Conservation (phyloP, 208 protist genomes). For the Crithidia brevicula region DNA sequence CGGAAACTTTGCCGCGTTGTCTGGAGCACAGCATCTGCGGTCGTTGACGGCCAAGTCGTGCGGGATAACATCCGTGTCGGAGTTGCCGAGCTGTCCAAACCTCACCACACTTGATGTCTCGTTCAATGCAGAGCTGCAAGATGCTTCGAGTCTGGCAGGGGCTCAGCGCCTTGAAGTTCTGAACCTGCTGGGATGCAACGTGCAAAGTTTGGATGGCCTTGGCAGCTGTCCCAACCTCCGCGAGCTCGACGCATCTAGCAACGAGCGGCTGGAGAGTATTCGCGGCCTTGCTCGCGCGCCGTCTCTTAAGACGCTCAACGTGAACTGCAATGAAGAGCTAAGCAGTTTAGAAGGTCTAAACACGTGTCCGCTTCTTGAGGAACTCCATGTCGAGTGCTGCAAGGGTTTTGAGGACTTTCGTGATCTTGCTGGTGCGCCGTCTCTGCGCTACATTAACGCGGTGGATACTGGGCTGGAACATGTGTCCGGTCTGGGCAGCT, state of each 20-base stretch:
- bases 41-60: background rate
- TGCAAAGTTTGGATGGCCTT: background rate
- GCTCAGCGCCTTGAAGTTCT: background rate
- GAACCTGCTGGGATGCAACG: background rate
- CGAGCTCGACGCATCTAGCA: background rate
- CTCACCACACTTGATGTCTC: conserved; percentile 2
- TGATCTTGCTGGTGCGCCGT: too few species aligned
- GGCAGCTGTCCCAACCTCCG: background rate
- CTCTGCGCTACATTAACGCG: too few species aligned
- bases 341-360: background rate
- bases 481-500: too few species aligned
- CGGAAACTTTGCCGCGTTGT: background rate
- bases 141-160: background rate
- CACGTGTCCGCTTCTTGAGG: too few species aligned
- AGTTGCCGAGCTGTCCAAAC: background rate
- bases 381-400: too few species aligned
- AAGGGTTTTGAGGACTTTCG: too few species aligned
- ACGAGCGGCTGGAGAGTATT: background rate
- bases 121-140: background rate
- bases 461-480: too few species aligned
- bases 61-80: background rate
- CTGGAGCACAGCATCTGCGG: background rate
- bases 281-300: conserved; percentile 1
- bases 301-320: background rate
- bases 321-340: background rate